Conservation (phyloP, 2,329 filamentous ascomycete genomes). For the Septoria linicola region DNA sequence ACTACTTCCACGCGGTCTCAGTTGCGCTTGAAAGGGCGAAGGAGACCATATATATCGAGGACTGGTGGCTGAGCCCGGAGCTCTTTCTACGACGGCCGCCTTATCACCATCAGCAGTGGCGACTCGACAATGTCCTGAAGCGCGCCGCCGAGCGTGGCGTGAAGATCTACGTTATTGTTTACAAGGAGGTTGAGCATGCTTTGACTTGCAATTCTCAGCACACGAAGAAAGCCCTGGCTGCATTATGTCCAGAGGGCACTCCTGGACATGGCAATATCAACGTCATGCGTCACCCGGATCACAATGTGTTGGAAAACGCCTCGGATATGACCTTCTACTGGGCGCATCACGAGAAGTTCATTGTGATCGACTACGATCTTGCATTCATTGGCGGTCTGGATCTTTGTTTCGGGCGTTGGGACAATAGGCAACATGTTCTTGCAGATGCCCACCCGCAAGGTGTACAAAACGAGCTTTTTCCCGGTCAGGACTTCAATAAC, state of each 20-base stretch:
- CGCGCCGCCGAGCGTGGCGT: slow-evolving; percentile 86
- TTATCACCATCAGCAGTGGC: slow-evolving; percentile 77
- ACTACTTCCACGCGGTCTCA: slow-evolving; percentile 94
- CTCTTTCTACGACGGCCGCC: slow-evolving; percentile 83
- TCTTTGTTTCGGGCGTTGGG: slow-evolving; percentile 94
- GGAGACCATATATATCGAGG: slow-evolving; percentile 91
- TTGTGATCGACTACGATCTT: slow-evolving; percentile 85
- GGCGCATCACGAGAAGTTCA: slow-evolving; percentile 97
- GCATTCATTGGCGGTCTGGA: slow-evolving; percentile 95
- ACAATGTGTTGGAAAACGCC: slow-evolving; percentile 90
- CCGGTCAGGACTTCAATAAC: slow-evolving; percentile 97
- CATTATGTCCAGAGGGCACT: slow-evolving; percentile 75
- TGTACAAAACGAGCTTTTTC: slow-evolving; percentile 80
- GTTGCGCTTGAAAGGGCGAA: slow-evolving; percentile 84
- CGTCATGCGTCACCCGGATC: slow-evolving; percentile 88
- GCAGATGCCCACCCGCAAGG: slow-evolving; percentile 85
- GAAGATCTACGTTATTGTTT: slow-evolving; percentile 90
- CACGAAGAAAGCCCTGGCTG: slow-evolving; percentile 81
- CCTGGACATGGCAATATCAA: slow-evolving; percentile 85
- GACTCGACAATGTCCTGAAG: slow-evolving; percentile 83
- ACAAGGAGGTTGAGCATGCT: slow-evolving; percentile 68
- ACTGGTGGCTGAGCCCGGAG: slow-evolving; percentile 96
- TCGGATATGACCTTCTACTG: slow-evolving; percentile 97
- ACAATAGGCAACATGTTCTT: slow-evolving; percentile 78
- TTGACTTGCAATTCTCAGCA: slow-evolving; percentile 90